Percentiles rank a stretch among this genome's conserved stretches.
Evolutionary conservation across 2,329 filamentous ascomycete genomes (phyloP).

Genomic region (Cercospora berteroae): DNA sequence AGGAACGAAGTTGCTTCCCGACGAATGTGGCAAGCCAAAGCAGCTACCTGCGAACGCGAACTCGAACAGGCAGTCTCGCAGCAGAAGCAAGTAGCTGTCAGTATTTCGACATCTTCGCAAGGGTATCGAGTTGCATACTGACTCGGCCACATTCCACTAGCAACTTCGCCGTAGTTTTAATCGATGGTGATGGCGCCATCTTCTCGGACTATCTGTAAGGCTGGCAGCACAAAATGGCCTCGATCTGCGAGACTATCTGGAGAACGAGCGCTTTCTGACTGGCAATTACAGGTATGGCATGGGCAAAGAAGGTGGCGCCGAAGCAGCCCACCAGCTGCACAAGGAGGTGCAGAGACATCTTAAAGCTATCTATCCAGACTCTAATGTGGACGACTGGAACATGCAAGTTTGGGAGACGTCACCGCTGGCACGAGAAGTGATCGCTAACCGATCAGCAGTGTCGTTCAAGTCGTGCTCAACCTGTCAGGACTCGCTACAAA

Average conservation of each 20-base stretch:
- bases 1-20: conserved; percentile 40
- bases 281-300: conserved; percentile 29
- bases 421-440: background rate
- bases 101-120: background rate
- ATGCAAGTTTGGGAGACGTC: conserved; percentile 28
- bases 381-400: conserved; percentile 42
- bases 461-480: conserved; percentile 50
- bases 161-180: conserved; percentile 48
- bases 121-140: background rate
- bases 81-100: conserved; percentile 30
- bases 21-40: conserved; percentile 38
- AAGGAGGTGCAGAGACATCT: conserved; percentile 45
- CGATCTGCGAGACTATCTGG: background rate
- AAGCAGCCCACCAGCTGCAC: conserved; percentile 46
- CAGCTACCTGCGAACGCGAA: conserved; percentile 21
- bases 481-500: conserved; percentile 47
- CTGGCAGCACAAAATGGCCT: background rate
- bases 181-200: conserved; percentile 51
- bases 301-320: conserved; percentile 47
- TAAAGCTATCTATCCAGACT: conserved; percentile 41
- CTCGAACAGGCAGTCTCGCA: conserved; percentile 26
- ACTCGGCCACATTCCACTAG: conserved; percentile 31
- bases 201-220: conserved; percentile 45
- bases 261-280: background rate
- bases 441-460: conserved; percentile 19